phyloP scores from a whole-genome alignment of 2,329 filamentous ascomycete genomes.

The Sarocladium strictum region DNA sequence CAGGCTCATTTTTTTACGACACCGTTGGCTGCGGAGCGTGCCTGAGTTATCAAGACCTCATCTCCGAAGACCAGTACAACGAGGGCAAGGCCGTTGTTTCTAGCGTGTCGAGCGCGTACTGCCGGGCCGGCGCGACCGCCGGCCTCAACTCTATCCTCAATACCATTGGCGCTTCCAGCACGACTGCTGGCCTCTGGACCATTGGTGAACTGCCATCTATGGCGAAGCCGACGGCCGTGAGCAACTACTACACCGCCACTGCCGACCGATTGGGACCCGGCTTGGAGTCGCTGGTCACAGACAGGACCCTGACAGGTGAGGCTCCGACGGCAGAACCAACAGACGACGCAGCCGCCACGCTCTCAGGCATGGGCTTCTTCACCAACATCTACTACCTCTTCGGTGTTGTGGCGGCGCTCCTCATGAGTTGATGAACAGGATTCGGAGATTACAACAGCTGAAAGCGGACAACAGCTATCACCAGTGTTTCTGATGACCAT shows the following conservation, averaged over 20 bases:
- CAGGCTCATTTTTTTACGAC: constrained; percentile 3
- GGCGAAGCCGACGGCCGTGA: background rate
- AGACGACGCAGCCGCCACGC: background rate
- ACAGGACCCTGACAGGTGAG: background rate
- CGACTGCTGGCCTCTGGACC: background rate
- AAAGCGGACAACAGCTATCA: no score
- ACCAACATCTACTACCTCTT: background rate
- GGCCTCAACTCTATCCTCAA: background rate
- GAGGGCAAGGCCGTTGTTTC: background rate
- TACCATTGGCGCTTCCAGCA: background rate
- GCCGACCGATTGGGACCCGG: background rate
- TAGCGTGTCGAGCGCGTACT: background rate
- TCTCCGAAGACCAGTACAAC: background rate
- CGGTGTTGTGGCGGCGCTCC: background rate
- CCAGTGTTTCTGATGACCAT: no score
- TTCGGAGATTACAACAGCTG: no score
- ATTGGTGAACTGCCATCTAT: background rate
- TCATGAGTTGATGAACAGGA: background rate
- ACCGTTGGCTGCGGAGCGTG: constrained; percentile 1
- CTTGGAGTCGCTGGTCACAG: background rate
- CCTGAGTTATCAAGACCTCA: background rate
- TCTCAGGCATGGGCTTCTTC: background rate
- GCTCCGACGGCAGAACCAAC: background rate
- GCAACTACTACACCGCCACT: constrained; percentile 7
- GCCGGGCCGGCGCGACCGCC: background rate